phyloP scores from a whole-genome alignment of 495 filamentous ascomycete species.

The Rhypophila decipiens region DNA sequence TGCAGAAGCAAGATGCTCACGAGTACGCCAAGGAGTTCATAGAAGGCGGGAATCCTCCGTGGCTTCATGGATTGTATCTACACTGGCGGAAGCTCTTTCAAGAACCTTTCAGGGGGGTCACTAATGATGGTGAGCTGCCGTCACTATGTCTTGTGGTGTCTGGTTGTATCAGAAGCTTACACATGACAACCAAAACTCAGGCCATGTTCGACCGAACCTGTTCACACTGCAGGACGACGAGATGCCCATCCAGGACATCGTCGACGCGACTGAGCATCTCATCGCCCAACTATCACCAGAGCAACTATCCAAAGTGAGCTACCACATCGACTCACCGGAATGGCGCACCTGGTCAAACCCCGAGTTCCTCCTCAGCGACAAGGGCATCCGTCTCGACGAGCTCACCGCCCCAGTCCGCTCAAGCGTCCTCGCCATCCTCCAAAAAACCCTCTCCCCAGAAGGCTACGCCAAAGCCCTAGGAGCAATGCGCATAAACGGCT shows the following conservation, averaged over 20 bases:
- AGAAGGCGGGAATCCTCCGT: slow-evolving; percentile 53
- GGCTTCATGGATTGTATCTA: slow-evolving; percentile 60
- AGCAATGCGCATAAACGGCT: slow-evolving; percentile 73
- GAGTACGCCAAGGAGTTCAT: slow-evolving; percentile 59
- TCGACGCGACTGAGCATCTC: slow-evolving; percentile 39
- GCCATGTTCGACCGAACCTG: slow-evolving; percentile 47
- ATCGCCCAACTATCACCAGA: slow-evolving; percentile 36
- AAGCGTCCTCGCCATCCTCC: slow-evolving; percentile 48
- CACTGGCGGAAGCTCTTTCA: slow-evolving; percentile 60
- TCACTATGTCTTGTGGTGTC: not conserved
- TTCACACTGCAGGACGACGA: slow-evolving; percentile 57
- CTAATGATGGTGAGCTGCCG: slow-evolving; percentile 51
- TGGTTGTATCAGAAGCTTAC: not conserved
- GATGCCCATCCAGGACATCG: slow-evolving; percentile 51
- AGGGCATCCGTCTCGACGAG: slow-evolving; percentile 62
- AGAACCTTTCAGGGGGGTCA: slow-evolving; percentile 67
- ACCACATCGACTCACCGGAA: slow-evolving; percentile 63
- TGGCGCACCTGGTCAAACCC: slow-evolving; percentile 75
- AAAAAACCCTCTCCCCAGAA: slow-evolving; percentile 53
- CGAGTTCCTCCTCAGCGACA: slow-evolving; percentile 57
- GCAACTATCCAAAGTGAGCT: slow-evolving; percentile 41
- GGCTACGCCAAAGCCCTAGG: slow-evolving; percentile 64
- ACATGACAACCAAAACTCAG: too few relatives aligned
- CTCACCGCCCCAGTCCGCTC: slow-evolving; percentile 33
- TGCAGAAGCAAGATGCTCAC: slow-evolving; percentile 57